Evolutionary conservation across 164 flowering plant species (phyloP).

Genomic region (Warburgia ugandensis): DNA sequence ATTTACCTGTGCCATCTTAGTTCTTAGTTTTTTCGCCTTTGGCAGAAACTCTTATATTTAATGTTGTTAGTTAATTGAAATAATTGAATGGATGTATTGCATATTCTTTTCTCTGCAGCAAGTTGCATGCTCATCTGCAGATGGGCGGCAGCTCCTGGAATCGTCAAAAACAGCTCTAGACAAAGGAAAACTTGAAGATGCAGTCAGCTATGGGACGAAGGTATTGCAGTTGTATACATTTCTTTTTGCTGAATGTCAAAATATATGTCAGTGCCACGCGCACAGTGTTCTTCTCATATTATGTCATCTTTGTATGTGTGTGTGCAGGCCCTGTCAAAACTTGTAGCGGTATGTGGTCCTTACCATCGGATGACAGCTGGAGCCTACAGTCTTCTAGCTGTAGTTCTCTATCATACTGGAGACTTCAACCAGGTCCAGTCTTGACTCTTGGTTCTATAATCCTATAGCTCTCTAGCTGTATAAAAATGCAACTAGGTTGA

Average conservation of each 20-base stretch:
- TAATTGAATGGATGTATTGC: no score
- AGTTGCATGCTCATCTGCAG: slow-evolving; percentile 99
- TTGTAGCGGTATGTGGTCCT: slow-evolving; percentile 98
- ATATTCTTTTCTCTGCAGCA: slow-evolving; percentile 47
- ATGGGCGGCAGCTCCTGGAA: slow-evolving; percentile 93
- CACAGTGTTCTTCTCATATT: no score
- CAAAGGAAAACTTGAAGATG: slow-evolving; percentile 99
- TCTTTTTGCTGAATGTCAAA: no score
- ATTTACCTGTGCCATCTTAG: no score
- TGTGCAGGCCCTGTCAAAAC: slow-evolving; percentile 84
- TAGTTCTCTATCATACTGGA: slow-evolving; percentile 96
- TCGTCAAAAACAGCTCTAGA: slow-evolving; percentile 97
- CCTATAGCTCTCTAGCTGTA: no score
- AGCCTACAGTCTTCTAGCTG: slow-evolving; percentile 98
- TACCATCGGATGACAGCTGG: slow-evolving; percentile 99
- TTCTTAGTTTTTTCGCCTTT: no score
- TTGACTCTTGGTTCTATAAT: no score
- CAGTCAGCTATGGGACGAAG: slow-evolving; percentile 93
- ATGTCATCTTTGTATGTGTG: no score
- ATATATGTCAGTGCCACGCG: no score
- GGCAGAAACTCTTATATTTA: no score
- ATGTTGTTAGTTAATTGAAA: no score
- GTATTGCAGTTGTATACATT: slow-evolving; percentile 24
- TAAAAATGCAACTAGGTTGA: no score
- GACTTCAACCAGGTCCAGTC: slow-evolving; percentile 89